Percentiles rank a stretch among this genome's conserved stretches.
Evolutionary conservation across 1,284 basidiomycete genomes (phyloP).

Genomic region (Ustilago loliicola): DNA sequence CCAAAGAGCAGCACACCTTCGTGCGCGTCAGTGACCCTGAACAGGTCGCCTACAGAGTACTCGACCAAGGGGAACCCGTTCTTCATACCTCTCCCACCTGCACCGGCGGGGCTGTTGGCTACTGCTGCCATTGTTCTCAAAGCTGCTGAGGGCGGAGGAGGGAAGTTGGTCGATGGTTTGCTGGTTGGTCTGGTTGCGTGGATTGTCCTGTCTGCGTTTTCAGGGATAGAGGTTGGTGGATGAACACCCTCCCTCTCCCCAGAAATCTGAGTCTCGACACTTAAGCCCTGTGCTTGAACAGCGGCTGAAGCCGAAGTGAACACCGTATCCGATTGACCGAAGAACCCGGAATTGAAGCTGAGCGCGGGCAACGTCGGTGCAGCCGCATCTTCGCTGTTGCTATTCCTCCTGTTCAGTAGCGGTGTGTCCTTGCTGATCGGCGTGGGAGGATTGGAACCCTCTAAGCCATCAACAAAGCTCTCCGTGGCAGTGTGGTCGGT

Average conservation of each 20-base stretch:
- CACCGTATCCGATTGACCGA: constrained; percentile 35
- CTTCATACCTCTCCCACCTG: constrained; percentile 7
- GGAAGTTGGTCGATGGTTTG: not conserved
- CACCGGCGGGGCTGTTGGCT: constrained; percentile 27
- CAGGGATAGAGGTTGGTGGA: not conserved
- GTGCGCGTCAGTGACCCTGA: constrained; percentile 45
- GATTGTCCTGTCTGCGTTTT: not conserved
- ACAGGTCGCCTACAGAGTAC: constrained; percentile 53
- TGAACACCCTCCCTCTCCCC: not conserved
- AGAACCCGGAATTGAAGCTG: constrained; percentile 53
- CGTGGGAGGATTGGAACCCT: constrained; percentile 40
- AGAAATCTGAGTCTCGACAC: constrained; percentile 1
- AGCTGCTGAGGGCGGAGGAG: not conserved
- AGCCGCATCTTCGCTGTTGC: not conserved
- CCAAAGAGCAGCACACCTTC: constrained; percentile 36
- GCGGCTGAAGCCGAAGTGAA: constrained; percentile 17
- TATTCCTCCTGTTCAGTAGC: constrained; percentile 6
- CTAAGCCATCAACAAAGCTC: constrained; percentile 18
- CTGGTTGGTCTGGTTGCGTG: not conserved
- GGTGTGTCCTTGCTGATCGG: constrained; percentile 53
- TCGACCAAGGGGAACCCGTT: constrained; percentile 47
- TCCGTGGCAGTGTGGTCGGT: constrained; percentile 31
- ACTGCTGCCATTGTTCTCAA: constrained; percentile 44
- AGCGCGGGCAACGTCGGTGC: constrained; percentile 41
- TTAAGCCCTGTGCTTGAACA: constrained; percentile 9